Conservation (phyloP, 495 filamentous ascomycete genomes). For the Neurospora sp. region DNA sequence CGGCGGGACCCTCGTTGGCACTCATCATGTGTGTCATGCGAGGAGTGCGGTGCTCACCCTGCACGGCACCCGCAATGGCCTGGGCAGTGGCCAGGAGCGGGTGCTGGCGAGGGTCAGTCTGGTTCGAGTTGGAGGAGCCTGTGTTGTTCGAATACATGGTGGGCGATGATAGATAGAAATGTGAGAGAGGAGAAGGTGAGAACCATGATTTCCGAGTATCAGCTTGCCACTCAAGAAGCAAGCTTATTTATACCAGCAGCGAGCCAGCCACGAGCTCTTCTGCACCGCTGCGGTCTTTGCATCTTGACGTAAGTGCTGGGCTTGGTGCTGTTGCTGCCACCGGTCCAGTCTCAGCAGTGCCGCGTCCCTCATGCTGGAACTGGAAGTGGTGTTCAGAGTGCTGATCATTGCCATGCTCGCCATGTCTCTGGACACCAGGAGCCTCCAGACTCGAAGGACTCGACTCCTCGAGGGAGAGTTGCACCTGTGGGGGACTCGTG, state of each 20-base stretch:
- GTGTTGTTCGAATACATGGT: not conserved
- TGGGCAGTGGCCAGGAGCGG: conserved; percentile 21
- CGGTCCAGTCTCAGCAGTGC: not conserved
- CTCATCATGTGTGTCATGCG: conserved; percentile 28
- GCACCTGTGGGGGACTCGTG: not conserved
- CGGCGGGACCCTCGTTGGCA: conserved; percentile 46
- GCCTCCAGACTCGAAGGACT: not conserved
- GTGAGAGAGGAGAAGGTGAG: not conserved
- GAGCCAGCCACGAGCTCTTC: not conserved
- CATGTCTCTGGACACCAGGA: not conserved
- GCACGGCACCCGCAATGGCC: conserved; percentile 14
- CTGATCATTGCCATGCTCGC: not conserved
- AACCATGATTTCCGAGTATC: not conserved
- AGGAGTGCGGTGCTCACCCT: conserved; percentile 18
- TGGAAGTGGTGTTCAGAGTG: not conserved
- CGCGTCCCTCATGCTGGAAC: not conserved
- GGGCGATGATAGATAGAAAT: not conserved
- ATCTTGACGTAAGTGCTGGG: not conserved
- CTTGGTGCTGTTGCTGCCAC: not conserved
- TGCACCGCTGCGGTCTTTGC: not conserved
- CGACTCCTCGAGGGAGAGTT: not conserved
- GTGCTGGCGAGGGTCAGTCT: conserved; percentile 18
- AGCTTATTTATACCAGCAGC: not conserved
- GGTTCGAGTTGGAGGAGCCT: conserved; percentile 15
- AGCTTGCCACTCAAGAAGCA: not conserved